Conservation (phyloP, 1,284 basidiomycete genomes). For the Apiotrichum montevideense region DNA sequence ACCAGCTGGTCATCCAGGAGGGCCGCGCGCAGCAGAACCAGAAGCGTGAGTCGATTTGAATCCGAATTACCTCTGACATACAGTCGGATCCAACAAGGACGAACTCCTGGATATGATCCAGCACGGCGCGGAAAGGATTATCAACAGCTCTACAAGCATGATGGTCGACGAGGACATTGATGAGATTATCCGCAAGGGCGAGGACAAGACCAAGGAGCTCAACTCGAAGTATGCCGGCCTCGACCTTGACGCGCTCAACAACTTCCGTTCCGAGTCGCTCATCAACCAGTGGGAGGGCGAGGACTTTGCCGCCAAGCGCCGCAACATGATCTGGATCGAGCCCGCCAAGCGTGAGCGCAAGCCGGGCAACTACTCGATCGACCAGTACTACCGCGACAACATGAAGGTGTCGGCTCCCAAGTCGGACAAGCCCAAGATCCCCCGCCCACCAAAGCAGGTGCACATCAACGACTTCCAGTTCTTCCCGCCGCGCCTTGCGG, state of each 20-base stretch:
- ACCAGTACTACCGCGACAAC: constrained; percentile 89
- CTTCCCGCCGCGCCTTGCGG: constrained; percentile 74
- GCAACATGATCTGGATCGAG: constrained; percentile 71
- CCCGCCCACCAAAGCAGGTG: constrained; percentile 84
- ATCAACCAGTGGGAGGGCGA: constrained; percentile 96
- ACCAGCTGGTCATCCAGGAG: constrained; percentile 97
- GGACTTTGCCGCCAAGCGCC: constrained; percentile 66
- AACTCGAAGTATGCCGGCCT: constrained; percentile 89
- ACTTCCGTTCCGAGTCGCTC: constrained; percentile 85
- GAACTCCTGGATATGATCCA: constrained; percentile 98
- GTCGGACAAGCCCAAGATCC: constrained; percentile 76
- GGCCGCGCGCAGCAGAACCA: constrained; percentile 58
- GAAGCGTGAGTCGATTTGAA: constrained; percentile 27
- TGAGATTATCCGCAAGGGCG: constrained; percentile 83
- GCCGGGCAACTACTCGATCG: constrained; percentile 81
- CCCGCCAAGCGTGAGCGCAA: constrained; percentile 94
- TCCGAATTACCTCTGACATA: constrained; percentile 10
- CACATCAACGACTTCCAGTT: constrained; percentile 93
- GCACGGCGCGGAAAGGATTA: constrained; percentile 95
- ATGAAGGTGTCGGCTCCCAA: constrained; percentile 64
- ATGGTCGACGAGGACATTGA: constrained; percentile 91
- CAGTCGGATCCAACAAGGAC: constrained; percentile 81
- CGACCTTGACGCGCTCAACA: constrained; percentile 90
- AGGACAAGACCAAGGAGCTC: constrained; percentile 81
- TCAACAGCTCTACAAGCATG: constrained; percentile 63